Conservation (phyloP, 768 basidiomycete species). For the Suillus subalutaceus region DNA sequence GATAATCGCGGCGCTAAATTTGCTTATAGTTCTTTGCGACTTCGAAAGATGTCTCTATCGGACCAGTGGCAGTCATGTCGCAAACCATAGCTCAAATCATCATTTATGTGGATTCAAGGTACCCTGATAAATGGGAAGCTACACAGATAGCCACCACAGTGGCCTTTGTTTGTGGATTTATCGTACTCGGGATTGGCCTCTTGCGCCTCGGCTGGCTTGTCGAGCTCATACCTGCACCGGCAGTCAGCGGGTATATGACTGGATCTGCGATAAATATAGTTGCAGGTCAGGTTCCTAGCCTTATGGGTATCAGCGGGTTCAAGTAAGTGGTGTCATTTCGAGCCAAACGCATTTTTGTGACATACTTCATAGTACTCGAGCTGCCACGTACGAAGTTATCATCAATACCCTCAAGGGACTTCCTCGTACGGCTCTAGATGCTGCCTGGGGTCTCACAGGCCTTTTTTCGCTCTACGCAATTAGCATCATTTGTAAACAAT, state of each 20-base stretch:
- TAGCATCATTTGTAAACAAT: slow-evolving; percentile 53
- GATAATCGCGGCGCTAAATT: not conserved
- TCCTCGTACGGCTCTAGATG: slow-evolving; percentile 71
- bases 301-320: slow-evolving; percentile 88
- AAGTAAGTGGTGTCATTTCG: slow-evolving; percentile 50
- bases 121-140: slow-evolving; percentile 60
- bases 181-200: slow-evolving; percentile 87
- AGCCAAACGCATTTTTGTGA: slow-evolving; percentile 9
- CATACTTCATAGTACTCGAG: slow-evolving; percentile 66
- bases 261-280: slow-evolving; percentile 96
- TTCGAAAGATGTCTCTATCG: slow-evolving; percentile 98
- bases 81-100: slow-evolving; percentile 85
- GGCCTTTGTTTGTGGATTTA: slow-evolving; percentile 88
- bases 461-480: slow-evolving; percentile 72
- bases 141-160: slow-evolving; percentile 84
- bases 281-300: slow-evolving; percentile 82
- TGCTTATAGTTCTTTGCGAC: slow-evolving; percentile 84
- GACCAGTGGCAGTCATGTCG: slow-evolving; percentile 98
- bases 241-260: slow-evolving; percentile 93
- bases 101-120: slow-evolving; percentile 52
- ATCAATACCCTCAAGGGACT: slow-evolving; percentile 92
- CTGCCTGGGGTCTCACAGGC: slow-evolving; percentile 86
- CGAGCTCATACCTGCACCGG: slow-evolving; percentile 89
- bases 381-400: slow-evolving; percentile 81
- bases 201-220: slow-evolving; percentile 92